Percentiles rank a stretch among this genome's conserved stretches.
Evolutionary conservation across 441 rosid genomes (phyloP).

Genomic region (Populus tomentosa): DNA sequence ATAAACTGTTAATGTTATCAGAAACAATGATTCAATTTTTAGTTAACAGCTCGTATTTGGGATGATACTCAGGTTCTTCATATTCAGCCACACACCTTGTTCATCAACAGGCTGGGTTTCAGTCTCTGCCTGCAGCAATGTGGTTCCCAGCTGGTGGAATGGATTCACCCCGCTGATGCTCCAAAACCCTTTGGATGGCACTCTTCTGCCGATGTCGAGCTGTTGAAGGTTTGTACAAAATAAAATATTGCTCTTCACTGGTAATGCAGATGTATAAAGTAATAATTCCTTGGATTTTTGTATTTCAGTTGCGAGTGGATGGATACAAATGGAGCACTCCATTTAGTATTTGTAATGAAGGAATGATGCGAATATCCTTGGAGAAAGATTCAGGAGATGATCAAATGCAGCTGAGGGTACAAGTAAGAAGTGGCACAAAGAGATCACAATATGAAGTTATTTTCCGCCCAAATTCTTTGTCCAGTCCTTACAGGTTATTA

Average conservation of each 20-base stretch:
- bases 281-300: constrained; percentile 6
- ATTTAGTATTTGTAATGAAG: constrained; percentile 80
- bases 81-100: constrained; percentile 85
- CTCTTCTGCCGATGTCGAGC: constrained; percentile 62
- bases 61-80: constrained; percentile 77
- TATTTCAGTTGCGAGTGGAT: constrained; percentile 62
- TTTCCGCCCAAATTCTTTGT: constrained; percentile 78
- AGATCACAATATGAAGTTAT: constrained; percentile 90
- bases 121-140: constrained; percentile 88
- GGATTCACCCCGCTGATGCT: constrained; percentile 90
- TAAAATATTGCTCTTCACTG: not conserved
- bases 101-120: constrained; percentile 76
- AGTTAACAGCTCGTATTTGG: constrained; percentile 13
- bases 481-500: constrained; percentile 92
- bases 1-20: not conserved
- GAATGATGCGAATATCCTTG: constrained; percentile 70
- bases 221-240: constrained; percentile 50
- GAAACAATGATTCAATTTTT: not conserved
- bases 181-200: constrained; percentile 84
- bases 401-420: constrained; percentile 66
- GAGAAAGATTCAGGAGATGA: constrained; percentile 51
- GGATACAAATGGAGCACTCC: constrained; percentile 93
- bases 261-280: not conserved
- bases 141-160: constrained; percentile 68
- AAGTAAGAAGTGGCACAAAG: constrained; percentile 93